phyloP scores from a whole-genome alignment of 352 stramenopile species.

The Thalassiosira hispida region DNA sequence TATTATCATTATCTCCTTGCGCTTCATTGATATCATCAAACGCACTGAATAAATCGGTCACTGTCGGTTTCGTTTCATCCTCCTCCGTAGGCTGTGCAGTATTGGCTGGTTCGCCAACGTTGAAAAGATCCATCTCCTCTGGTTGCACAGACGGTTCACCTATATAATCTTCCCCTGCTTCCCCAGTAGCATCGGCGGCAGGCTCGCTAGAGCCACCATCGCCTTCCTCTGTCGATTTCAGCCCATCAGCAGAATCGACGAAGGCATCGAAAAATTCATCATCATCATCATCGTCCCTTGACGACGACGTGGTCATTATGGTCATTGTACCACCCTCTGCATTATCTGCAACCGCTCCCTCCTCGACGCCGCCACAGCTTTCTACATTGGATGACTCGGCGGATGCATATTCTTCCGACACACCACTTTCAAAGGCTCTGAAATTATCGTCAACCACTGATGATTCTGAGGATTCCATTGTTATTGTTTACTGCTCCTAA shows the following conservation, averaged over 20 bases:
- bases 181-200: background rate
- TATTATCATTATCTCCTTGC: background rate
- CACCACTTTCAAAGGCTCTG: background rate
- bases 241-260: background rate
- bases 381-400: background rate
- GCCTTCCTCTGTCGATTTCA: background rate
- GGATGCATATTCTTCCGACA: background rate
- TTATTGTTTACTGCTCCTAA: background rate
- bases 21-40: conserved; percentile 10
- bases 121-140: conserved; percentile 12
- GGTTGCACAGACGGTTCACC: background rate
- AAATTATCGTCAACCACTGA: background rate
- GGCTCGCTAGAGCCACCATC: background rate
- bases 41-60: conserved; percentile 7
- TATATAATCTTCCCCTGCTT: background rate
- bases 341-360: background rate
- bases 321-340: background rate
- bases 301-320: background rate
- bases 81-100: background rate
- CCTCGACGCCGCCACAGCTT: background rate
- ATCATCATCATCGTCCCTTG: conserved; percentile 1
- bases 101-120: background rate
- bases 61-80: background rate
- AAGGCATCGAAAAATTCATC: conserved; percentile 14
- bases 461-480: background rate